Evolutionary conservation across 2,329 filamentous ascomycete species (phyloP).

Genomic region (Metarhizium guizhouense): DNA sequence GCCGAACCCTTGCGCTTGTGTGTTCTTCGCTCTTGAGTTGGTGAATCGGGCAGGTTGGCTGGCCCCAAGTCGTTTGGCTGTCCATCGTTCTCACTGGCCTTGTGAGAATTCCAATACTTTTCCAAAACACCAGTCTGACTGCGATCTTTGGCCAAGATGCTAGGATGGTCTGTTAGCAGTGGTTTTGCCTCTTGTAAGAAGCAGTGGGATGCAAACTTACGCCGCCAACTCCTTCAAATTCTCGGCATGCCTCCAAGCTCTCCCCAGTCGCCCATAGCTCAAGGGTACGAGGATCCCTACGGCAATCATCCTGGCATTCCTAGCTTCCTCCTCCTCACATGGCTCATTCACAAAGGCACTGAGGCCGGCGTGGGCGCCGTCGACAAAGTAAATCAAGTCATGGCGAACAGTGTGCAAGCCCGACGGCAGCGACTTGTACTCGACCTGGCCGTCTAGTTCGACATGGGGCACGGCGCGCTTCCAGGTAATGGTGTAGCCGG

Average conservation of each 20-base stretch:
- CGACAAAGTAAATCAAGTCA: slow-evolving; percentile 90
- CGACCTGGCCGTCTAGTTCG: slow-evolving; percentile 75
- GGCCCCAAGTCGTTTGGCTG: slow-evolving; percentile 17
- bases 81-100: slow-evolving; percentile 23
- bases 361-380: slow-evolving; percentile 68
- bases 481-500: slow-evolving; percentile 87
- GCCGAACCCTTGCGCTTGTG: slow-evolving; percentile 49
- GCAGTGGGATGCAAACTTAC: slow-evolving; percentile 31
- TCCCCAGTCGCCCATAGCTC: slow-evolving; percentile 74
- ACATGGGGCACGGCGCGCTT: slow-evolving; percentile 63
- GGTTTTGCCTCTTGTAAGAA: not conserved
- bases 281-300: slow-evolving; percentile 83
- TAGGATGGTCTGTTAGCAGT: slow-evolving; percentile 14
- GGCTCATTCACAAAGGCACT: slow-evolving; percentile 85
- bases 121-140: slow-evolving; percentile 57
- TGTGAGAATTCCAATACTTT: slow-evolving; percentile 64
- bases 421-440: slow-evolving; percentile 93
- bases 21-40: slow-evolving; percentile 26
- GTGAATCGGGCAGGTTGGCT: slow-evolving; percentile 26
- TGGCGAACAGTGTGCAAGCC: slow-evolving; percentile 81
- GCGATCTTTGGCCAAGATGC: slow-evolving; percentile 55
- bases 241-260: slow-evolving; percentile 81
- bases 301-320: slow-evolving; percentile 87
- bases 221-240: slow-evolving; percentile 64
- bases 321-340: slow-evolving; percentile 64